A percentile compares a stretch with the other conserved stretches of the same genome.
Evolutionary conservation across 306 rosid genomes (phyloP).

Genomic region (Gastrolobium villosum): DNA sequence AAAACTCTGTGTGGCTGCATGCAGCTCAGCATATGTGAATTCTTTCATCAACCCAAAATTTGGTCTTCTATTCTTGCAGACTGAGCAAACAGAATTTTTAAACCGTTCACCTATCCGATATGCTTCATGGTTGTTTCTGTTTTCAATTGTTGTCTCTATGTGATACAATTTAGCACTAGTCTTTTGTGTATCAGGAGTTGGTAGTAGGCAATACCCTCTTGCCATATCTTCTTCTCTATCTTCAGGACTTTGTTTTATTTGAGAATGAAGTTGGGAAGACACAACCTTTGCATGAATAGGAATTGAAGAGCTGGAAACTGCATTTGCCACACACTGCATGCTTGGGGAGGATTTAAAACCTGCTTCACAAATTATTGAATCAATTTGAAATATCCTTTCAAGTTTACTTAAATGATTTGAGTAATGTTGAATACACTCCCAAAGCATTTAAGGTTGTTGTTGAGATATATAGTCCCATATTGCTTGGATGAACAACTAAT

Average conservation of each 20-base stretch:
- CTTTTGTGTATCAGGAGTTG: constrained; percentile 27
- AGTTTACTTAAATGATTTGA: constrained; percentile 23
- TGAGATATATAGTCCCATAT: too few relatives aligned
- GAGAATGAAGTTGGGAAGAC: constrained; percentile 18
- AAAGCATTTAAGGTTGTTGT: constrained; percentile 13
- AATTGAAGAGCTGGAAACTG: constrained; percentile 28
- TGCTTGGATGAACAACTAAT: too few relatives aligned
- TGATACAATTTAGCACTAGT: constrained; percentile 39
- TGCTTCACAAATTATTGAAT: constrained; percentile 26
- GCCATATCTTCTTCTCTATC: constrained; percentile 49
- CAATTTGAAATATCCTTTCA: constrained; percentile 13
- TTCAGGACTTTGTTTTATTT: constrained; percentile 35
- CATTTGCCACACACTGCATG: not conserved
- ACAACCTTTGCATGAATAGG: not conserved
- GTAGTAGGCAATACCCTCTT: constrained; percentile 48
- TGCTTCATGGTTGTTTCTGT: constrained; percentile 33
- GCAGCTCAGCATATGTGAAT: constrained; percentile 67
- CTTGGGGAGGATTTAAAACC: constrained; percentile 42
- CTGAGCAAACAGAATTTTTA: constrained; percentile 55
- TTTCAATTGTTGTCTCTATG: constrained; percentile 28
- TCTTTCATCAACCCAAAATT: constrained; percentile 65
- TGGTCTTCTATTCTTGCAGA: constrained; percentile 71
- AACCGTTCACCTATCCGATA: constrained; percentile 47
- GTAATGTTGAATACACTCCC: not conserved
- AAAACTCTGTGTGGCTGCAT: constrained; percentile 67